Base-by-base conservation (phyloP, 73 alveolate genomes). In the Effrenium voratum region DNA sequence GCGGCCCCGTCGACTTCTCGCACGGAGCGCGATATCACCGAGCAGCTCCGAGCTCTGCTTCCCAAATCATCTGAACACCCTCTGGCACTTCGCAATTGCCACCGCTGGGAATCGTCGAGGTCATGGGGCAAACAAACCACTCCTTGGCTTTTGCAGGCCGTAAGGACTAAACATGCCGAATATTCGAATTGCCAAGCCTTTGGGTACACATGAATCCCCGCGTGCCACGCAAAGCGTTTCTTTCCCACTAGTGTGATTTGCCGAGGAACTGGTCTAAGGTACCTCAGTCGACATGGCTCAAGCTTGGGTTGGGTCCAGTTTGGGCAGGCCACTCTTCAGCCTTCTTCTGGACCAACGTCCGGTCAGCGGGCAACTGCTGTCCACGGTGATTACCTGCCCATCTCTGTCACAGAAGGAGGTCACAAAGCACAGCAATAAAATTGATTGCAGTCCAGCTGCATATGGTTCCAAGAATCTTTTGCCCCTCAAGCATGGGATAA, bases 401-500 rank as follows among this genome's bases (percentile, higher is more conserved):
- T 8, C 26, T 52, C 19, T 52, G 63, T 52, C 63, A 8, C 8
- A 52, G 19, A 8, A 52, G 26, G 63, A 19, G 26, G 63, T 8
- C 63, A 52, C 26, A 8, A 12, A 12, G 63, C 19, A 19, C 26
- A 52, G 26, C 8, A 19, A n/a, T 32, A 46, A 34, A 43, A 41
- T 41, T 28, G 10, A 5, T 12, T 79, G 68, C 45, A 16, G 81
- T 50, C 43, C 38, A 87, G 95, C 40, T 26, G 55, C 95, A 87
- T 34, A 87, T 87, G 85, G 95, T 87, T 0, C 95, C 95, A 28
- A 87, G 85, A 55, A 87, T 87, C 32, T 87, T 87, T 28, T 87
- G 95, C 63, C 95, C 95, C 95, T 87, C 95, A 68, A 87, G 47
- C 84, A 87, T 28, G 49, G 95, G 95, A 87, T 87, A 87, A 77